Base-by-base conservation (phyloP, 139 green algal genomes). In the Chlamydomonas incerta region DNA sequence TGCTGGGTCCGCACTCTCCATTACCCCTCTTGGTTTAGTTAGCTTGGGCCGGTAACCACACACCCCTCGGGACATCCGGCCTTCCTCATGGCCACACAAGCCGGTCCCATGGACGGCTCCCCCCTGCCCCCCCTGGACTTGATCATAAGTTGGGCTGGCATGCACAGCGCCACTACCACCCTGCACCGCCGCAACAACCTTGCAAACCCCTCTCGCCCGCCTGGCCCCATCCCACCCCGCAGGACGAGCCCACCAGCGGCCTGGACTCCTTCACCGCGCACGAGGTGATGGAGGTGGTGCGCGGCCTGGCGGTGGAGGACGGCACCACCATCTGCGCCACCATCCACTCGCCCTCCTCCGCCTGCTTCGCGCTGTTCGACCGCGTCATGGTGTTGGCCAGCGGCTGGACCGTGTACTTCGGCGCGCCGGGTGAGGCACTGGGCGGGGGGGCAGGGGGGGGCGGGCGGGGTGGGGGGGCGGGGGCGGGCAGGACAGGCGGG, bases 201-300 rank as follows among this genome's bases (percentile, higher is more conserved):
- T n/a, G n/a, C n/a, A n/a, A n/a, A n/a, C n/a, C 62, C 28, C 62
- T 3, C 62, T 68, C 13, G 11, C 62, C 6, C 41, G n/a, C 41
- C 41, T 50, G 13, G 1, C 34, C 33, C 67, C 28, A 29, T 13
- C 58, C n/a, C n/a, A n/a, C n/a, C n/a, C n/a, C n/a, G n/a, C n/a
- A 82, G 75, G 95, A 94, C 65, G 94, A 97, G 87, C 94, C 94
- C 57, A 97, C 94, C 26, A 88, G 52, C 31, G 94, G 94, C 31
- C 88, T 97, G 70, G 94, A 97, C 90, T 92, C 76, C 18, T 90
- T 85, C 88, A 96, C 94, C 13, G 83, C 94, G 0, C 92, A 93
- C 68, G 94, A 95, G 85, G 86, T 92, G 1, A 93, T 95, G 89
- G 47, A 21, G 24, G 82, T 91, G 74, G 91, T 95, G 9, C 90